Evolutionary conservation across 1,284 basidiomycete genomes (phyloP), one percentile per base, ranked within the genome.

Genomic region (Gymnopus androsaceus): DNA sequence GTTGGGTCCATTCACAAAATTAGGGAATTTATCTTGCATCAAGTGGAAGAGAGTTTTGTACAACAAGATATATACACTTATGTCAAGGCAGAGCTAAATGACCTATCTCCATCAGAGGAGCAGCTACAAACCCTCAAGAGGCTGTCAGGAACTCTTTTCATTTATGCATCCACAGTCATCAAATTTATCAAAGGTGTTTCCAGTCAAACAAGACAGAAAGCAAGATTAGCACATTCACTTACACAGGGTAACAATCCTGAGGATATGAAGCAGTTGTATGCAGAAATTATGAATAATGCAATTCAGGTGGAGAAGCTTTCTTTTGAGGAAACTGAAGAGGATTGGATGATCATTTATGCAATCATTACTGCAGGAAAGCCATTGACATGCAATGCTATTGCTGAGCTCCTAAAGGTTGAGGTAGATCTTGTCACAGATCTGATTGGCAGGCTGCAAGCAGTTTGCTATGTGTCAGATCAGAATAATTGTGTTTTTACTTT

Each of bases 1-100:
- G 27, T 21, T 3, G 21, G 15, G 42, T 27, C 15, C 7, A 44
- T 44, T 44, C 5, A 15, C 6, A 30, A 47, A 17, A 44, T 41
- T 27, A 31, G 44, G 15, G 25, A 9, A n/a, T 44, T 52, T 19
- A 17, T 28, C 30, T 57, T 64, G 12, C 63, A 64, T 49, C 55
- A 64, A 30, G 55, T 64, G 7, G 63, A 64, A 17, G 9, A 17
- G n/a, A 17, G 37, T 38, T 7, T 28, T 51, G 52, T 45, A 54
- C 15, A 61, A 62, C 34, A 64, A 62, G n/a, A n/a, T n/a, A n/a
- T n/a, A n/a, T n/a, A n/a, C n/a, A n/a, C n/a, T n/a, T n/a, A n/a
- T n/a, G n/a, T 42, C 14, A 37, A 4, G 27, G 12, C 25, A 14
- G 25, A 28, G 21, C 45, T 47, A 6, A 11, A 47, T 8, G 25